Percentiles rank a stretch among this genome's conserved stretches.
These are phyloP conservation scores for Cochlearia excelsa DNA, from an alignment of 345 rosid genomes.

Conservation along the genomic window DNA sequence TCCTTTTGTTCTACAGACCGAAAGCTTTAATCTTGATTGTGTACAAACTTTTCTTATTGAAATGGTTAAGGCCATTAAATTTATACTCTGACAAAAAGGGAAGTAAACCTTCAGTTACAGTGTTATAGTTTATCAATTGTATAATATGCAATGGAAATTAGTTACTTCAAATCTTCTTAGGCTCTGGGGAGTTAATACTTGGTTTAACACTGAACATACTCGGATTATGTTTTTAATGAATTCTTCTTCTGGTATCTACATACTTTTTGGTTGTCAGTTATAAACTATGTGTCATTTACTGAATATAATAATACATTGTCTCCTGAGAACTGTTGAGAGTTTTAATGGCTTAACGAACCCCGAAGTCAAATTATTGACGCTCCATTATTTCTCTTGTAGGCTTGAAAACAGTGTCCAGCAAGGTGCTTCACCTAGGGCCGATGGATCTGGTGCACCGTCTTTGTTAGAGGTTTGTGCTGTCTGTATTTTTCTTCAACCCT, in stretches of 20 bases:
- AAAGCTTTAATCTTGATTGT: slow-evolving; percentile 14
- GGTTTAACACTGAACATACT: slow-evolving; percentile 8
- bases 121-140: slow-evolving; percentile 1
- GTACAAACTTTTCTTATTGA: slow-evolving; percentile 1
- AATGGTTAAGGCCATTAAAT: slow-evolving; percentile 8
- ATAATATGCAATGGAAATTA: not conserved
- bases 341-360: slow-evolving; percentile 10
- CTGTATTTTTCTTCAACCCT: slow-evolving; percentile 20
- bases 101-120: slow-evolving; percentile 2
- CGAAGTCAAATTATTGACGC: slow-evolving; percentile 10
- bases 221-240: not conserved
- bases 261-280: not conserved
- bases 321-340: slow-evolving; percentile 5
- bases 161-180: not conserved
- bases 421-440: slow-evolving; percentile 50
- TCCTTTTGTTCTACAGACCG: not conserved
- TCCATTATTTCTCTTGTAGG: slow-evolving; percentile 40
- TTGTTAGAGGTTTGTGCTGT: slow-evolving; percentile 64
- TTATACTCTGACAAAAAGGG: slow-evolving; percentile 9
- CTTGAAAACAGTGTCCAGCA: slow-evolving; percentile 76
- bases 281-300: slow-evolving; percentile 7
- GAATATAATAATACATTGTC: slow-evolving; percentile 1
- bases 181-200: not conserved
- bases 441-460: slow-evolving; percentile 79
- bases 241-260: slow-evolving; percentile 12